These are phyloP conservation scores for Gryganskiella cystojenkinii DNA, from an alignment of 192 early-diverging fungal genomes.

Conservation along the genomic window DNA sequence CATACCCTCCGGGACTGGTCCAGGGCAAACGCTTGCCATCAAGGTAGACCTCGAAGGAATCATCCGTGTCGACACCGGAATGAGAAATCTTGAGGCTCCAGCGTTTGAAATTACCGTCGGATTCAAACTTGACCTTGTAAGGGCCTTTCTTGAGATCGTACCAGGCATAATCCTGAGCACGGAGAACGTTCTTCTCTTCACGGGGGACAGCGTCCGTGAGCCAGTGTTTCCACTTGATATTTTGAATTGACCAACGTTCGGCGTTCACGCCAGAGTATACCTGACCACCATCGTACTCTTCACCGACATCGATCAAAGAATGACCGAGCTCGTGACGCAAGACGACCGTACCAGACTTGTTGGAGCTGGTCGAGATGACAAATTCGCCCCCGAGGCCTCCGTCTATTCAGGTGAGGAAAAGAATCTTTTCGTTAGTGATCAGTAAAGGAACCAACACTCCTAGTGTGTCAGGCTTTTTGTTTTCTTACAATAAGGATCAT, in stretches of 20 bases:
- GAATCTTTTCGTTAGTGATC: no score
- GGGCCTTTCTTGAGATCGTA: slow-evolving; percentile 68
- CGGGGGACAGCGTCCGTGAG: slow-evolving; percentile 51
- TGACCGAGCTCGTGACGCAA: slow-evolving; percentile 67
- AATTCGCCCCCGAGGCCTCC: slow-evolving; percentile 75
- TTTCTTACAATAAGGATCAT: slow-evolving; percentile 61
- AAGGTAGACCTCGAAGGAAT: slow-evolving; percentile 57
- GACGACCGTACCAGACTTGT: slow-evolving; percentile 66
- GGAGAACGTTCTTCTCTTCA: slow-evolving; percentile 54
- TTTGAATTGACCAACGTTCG: slow-evolving; percentile 54
- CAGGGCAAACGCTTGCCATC: slow-evolving; percentile 64
- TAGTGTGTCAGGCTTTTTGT: no score
- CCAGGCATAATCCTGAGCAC: slow-evolving; percentile 68
- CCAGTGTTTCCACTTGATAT: slow-evolving; percentile 70
- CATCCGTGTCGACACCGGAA: slow-evolving; percentile 64
- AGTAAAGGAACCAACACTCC: no score
- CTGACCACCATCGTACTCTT: slow-evolving; percentile 46
- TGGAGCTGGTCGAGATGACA: slow-evolving; percentile 66
- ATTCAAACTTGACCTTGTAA: slow-evolving; percentile 60
- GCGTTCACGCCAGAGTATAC: slow-evolving; percentile 65
- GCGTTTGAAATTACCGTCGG: slow-evolving; percentile 59
- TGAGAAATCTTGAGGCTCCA: slow-evolving; percentile 67
- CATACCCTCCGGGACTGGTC: slow-evolving; percentile 58
- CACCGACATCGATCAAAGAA: slow-evolving; percentile 45
- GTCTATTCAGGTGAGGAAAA: slow-evolving; percentile 19